Conservation (phyloP, 106 monocot genomes). For the Gastrodia elata region DNA sequence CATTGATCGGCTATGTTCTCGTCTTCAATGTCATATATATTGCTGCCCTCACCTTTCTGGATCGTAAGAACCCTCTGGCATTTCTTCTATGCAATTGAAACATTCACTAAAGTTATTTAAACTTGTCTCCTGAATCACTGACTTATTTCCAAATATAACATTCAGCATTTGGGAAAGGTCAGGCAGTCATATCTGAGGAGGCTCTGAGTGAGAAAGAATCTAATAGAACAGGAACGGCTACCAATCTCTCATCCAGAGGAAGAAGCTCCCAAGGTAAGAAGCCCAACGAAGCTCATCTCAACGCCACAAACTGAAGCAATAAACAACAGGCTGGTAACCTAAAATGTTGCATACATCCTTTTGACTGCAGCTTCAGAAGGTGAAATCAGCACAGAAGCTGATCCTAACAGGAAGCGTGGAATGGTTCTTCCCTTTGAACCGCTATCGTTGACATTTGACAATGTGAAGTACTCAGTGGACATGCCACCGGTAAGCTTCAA, state of each 20-base stretch:
- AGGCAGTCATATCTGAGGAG: slow-evolving; percentile 27
- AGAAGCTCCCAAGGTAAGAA: slow-evolving; percentile 4
- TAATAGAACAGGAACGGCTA: slow-evolving; percentile 9
- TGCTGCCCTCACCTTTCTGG: slow-evolving; percentile 17
- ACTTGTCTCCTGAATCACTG: neutral
- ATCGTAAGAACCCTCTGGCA: slow-evolving; percentile 17
- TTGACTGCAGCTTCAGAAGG: neutral
- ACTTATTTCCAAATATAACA: no score
- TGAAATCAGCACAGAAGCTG: slow-evolving; percentile 5
- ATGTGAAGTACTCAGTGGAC: slow-evolving; percentile 54
- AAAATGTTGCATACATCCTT: slow-evolving; percentile 5
- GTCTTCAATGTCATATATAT: slow-evolving; percentile 23
- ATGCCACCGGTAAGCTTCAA: slow-evolving; percentile 43
- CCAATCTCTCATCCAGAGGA: slow-evolving; percentile 9
- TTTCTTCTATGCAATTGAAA: neutral
- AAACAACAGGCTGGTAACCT: slow-evolving; percentile 6
- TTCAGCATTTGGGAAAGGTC: slow-evolving; percentile 25
- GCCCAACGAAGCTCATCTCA: neutral
- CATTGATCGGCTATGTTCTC: slow-evolving; percentile 19
- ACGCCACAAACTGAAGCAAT: neutral
- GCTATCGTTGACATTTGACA: slow-evolving; percentile 38
- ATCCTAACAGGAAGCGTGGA: slow-evolving; percentile 35
- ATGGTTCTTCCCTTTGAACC: slow-evolving; percentile 56
- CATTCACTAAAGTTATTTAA: neutral
- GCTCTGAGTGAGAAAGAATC: slow-evolving; percentile 11